Conservation (phyloP, 176 grass and related monocot genomes). For the Tillandsia fasciculata region DNA sequence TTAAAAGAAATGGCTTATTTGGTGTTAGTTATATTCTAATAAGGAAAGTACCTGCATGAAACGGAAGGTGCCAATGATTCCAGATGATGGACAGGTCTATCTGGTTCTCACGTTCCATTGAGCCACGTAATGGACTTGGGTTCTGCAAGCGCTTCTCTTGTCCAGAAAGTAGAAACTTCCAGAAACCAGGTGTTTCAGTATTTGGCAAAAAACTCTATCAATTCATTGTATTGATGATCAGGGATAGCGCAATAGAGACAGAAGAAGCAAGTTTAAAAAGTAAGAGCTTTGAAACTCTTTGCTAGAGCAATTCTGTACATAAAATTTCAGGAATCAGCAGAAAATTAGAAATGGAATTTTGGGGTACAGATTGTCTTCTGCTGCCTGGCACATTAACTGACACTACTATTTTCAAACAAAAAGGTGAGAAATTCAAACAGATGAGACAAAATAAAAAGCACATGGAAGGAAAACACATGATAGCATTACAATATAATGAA, state of each 20-base stretch:
- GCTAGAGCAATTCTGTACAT: background rate
- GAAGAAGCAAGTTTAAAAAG: background rate
- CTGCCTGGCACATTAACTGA: background rate
- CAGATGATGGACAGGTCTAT: background rate
- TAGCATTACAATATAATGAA: background rate
- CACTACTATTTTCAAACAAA: background rate
- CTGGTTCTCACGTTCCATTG: background rate
- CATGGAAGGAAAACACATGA: background rate
- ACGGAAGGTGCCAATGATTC: background rate
- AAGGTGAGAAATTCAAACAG: background rate
- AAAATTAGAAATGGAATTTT: background rate
- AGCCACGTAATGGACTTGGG: background rate
- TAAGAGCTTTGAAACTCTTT: background rate
- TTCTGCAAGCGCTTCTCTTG: background rate
- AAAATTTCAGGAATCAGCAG: background rate
- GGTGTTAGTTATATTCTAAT: constrained; percentile 13
- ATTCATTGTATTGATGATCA: background rate
- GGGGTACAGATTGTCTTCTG: background rate
- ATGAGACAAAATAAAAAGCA: background rate
- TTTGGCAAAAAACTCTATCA: too few species aligned
- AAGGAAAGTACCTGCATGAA: background rate
- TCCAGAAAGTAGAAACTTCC: background rate
- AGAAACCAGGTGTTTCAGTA: background rate
- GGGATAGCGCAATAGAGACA: background rate
- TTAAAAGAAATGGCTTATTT: constrained; percentile 6